Percentiles rank a stretch among this genome's conserved stretches.
These are phyloP conservation scores for Periglandula ipomoeae DNA, from an alignment of 2,329 filamentous ascomycete genomes.

Conservation along the genomic window DNA sequence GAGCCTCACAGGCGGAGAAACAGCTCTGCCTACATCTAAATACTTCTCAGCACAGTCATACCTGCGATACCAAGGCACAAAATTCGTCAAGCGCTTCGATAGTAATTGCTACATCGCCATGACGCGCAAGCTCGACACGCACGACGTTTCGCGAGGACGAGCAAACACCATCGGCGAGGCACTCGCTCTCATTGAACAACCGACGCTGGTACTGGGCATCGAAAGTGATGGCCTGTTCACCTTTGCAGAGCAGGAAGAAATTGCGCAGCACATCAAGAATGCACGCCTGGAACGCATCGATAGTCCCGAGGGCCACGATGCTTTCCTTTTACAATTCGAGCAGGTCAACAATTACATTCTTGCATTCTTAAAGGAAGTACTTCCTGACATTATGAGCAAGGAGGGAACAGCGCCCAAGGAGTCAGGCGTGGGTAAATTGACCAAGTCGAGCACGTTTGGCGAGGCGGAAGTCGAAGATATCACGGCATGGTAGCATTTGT, in stretches of 20 bases:
- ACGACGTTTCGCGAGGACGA: slow-evolving; percentile 81
- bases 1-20: slow-evolving; percentile 41
- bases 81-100: slow-evolving; percentile 96
- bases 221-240: slow-evolving; percentile 95
- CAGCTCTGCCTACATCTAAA: slow-evolving; percentile 51
- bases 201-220: slow-evolving; percentile 84
- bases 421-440: slow-evolving; percentile 51
- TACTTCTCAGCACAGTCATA: slow-evolving; percentile 99
- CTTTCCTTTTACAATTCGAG: slow-evolving; percentile 92
- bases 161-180: slow-evolving; percentile 61
- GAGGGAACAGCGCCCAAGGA: slow-evolving; percentile 40
- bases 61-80: slow-evolving; percentile 88
- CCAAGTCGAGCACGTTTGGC: slow-evolving; percentile 85
- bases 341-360: slow-evolving; percentile 88
- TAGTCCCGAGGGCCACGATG: slow-evolving; percentile 90
- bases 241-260: slow-evolving; percentile 89
- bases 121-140: slow-evolving; percentile 93
- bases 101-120: slow-evolving; percentile 99
- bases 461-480: slow-evolving; percentile 96
- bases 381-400: slow-evolving; percentile 81
- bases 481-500: slow-evolving; percentile 79
- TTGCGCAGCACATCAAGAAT: slow-evolving; percentile 72
- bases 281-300: slow-evolving; percentile 79
- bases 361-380: slow-evolving; percentile 68
- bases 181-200: slow-evolving; percentile 75